Percentiles rank a stretch among this genome's conserved stretches.
These are phyloP conservation scores for Tolypocladium tropicale DNA, from an alignment of 2,329 filamentous ascomycete species.

Conservation along the genomic window DNA sequence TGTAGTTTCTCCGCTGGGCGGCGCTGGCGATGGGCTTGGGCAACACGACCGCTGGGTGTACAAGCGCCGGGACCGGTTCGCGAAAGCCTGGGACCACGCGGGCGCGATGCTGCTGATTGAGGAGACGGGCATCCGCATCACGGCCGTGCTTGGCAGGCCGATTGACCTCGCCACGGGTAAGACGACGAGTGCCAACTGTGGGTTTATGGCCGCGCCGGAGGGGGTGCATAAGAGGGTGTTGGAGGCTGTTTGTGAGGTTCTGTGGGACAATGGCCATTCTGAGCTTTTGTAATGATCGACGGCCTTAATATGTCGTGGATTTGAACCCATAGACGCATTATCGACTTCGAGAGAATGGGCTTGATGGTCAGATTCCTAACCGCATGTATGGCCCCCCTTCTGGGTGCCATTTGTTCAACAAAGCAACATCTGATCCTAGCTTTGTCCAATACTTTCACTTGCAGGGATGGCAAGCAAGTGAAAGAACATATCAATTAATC, in stretches of 20 bases:
- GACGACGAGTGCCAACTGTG: constrained; percentile 39
- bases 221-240: constrained; percentile 33
- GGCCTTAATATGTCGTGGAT: neutral
- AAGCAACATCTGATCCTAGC: neutral
- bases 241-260: constrained; percentile 67
- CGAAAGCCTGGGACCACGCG: constrained; percentile 51
- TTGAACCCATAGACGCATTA: neutral
- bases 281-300: constrained; percentile 9
- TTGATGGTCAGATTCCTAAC: neutral
- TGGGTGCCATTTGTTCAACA: no score
- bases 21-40: constrained; percentile 40
- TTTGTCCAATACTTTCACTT: neutral
- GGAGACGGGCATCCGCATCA: constrained; percentile 44
- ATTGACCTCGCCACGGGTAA: constrained; percentile 41
- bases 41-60: constrained; percentile 50
- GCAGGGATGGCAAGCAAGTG: no score
- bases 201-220: constrained; percentile 43
- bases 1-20: constrained; percentile 48
- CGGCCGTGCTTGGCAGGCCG: constrained; percentile 39
- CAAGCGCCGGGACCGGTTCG: constrained; percentile 33
- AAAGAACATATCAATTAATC: no score
- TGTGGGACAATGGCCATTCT: constrained; percentile 30
- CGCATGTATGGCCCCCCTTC: no score
- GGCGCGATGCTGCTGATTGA: constrained; percentile 49
- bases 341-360: neutral